Base-by-base conservation (phyloP, 179 eudicot species). In the Silene coronaria region DNA sequence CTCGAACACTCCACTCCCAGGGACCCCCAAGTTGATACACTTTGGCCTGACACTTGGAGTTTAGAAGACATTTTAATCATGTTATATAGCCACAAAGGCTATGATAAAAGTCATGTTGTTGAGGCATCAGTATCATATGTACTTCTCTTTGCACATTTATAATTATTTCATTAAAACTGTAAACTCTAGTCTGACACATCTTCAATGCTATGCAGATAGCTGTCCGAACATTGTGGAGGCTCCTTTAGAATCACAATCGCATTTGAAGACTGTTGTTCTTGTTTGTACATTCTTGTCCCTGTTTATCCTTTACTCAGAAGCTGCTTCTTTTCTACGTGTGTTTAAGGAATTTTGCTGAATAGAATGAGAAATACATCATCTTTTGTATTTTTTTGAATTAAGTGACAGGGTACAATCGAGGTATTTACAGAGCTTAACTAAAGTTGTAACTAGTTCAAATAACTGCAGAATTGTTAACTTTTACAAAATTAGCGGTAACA, bases 241-340 rank as follows among this genome's bases (percentile, higher is more conserved):
- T 77, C 85, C 89, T 17, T 70, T 77, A 53, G 71, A 81, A 67
- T 80, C 73, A 55, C 83, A 81, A 76, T 79, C 87, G 45, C 76
- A 82, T 82, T 81, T 75, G 53, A 90, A 90, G 87, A 91, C 96
- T 62, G 85, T 93, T 81, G 88, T 93, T 80, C 93, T 93, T 91
- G 98, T 93, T 78, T 80, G 87, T 85, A 82, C 80, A 73, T 78
- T 85, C 77, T 85, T 76, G 67, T 42, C 78, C 81, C 80, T 73
- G 67, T 51, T 76, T 61, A 53, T 74, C 26, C 59, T 24, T 66
- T 42, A 24, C 46, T 63, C 19, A 16, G 61, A 17, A 34, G 14
- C 26, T 27, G n/a, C 7, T 67, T 17, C 6, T 32, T 12, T 51
- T 75, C 6, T 36, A 42, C 53, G 64, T 51, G 32, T 30, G 65